Percentiles rank a stretch among this genome's conserved stretches.
phyloP scores from a whole-genome alignment of 108 stramenopile species.

The Skeletonema tropicum region DNA sequence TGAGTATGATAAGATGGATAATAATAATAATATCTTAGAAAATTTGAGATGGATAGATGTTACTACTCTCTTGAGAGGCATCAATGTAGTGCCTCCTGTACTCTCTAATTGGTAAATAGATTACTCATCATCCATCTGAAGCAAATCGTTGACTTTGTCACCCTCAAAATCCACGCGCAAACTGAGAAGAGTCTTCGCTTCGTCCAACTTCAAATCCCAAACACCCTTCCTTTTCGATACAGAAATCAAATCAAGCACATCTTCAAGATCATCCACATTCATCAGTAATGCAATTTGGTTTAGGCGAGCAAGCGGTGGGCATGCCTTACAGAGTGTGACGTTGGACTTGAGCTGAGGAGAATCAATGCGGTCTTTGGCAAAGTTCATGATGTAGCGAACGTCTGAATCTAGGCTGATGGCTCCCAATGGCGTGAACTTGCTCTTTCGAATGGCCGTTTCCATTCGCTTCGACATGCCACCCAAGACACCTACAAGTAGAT shows the following conservation, averaged over 20 bases:
- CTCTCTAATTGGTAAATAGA: too few species aligned
- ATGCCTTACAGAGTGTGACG: slow-evolving; percentile 65
- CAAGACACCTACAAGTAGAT: slow-evolving; percentile 65
- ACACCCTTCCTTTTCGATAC: slow-evolving; percentile 78
- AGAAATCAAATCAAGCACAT: slow-evolving; percentile 80
- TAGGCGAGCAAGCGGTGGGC: slow-evolving; percentile 73
- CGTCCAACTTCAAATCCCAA: slow-evolving; percentile 87
- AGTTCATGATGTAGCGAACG: slow-evolving; percentile 77
- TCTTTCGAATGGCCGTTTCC: slow-evolving; percentile 78
- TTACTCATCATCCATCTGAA: slow-evolving; percentile 50
- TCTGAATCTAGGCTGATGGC: slow-evolving; percentile 85
- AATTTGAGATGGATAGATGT: too few species aligned
- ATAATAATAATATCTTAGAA: too few species aligned
- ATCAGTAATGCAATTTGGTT: slow-evolving; percentile 77
- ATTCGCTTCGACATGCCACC: slow-evolving; percentile 76
- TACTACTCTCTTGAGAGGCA: too few species aligned
- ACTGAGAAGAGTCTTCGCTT: slow-evolving; percentile 68
- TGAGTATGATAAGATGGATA: too few species aligned
- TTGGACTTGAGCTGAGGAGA: slow-evolving; percentile 65
- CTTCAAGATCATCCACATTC: slow-evolving; percentile 87
- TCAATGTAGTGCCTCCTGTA: too few species aligned
- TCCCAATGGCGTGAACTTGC: slow-evolving; percentile 79
- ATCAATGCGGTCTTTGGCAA: slow-evolving; percentile 68
- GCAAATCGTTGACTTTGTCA: slow-evolving; percentile 70
- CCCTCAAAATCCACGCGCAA: slow-evolving; percentile 81